Evolutionary conservation across 1,284 basidiomycete genomes (phyloP).

Genomic region (Pseudozyma sp.): DNA sequence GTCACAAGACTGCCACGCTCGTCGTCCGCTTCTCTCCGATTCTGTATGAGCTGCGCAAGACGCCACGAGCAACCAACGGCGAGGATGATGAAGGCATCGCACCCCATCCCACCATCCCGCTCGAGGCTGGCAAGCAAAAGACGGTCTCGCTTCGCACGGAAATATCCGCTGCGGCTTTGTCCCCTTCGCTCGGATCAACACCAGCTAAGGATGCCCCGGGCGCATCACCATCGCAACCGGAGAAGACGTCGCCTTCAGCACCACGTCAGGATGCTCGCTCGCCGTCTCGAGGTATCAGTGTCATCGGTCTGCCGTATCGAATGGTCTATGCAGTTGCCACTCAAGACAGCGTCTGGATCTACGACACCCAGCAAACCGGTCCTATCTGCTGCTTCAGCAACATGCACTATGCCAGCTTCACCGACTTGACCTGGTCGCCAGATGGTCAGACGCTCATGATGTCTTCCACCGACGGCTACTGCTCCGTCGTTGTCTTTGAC

Average conservation of each 20-base stretch:
- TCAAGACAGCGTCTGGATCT: conserved; percentile 93
- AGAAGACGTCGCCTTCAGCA: conserved; percentile 12
- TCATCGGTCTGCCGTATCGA: conserved; percentile 91
- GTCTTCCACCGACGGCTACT: conserved; percentile 94
- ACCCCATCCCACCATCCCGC: conserved; percentile 72
- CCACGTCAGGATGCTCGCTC: conserved; percentile 31
- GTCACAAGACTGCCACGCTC: conserved; percentile 93
- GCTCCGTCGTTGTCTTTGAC: conserved; percentile 83
- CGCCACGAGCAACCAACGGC: conserved; percentile 6
- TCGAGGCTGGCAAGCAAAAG: conserved; percentile 78
- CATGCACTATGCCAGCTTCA: conserved; percentile 96
- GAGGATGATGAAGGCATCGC: conserved; percentile 47
- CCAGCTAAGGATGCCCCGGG: background rate
- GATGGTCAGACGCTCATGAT: conserved; percentile 94
- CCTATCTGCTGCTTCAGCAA: conserved; percentile 94
- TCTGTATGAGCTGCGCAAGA: conserved; percentile 82
- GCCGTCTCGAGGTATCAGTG: conserved; percentile 69
- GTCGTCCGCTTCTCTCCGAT: conserved; percentile 94
- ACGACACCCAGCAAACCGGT: conserved; percentile 95
- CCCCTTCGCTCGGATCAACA: conserved; percentile 15
- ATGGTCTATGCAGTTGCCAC: conserved; percentile 97
- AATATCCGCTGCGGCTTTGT: conserved; percentile 10
- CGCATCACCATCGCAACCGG: conserved; percentile 25
- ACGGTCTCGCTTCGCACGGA: conserved; percentile 70
- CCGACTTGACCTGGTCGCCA: conserved; percentile 95